Evolutionary conservation across 345 rosid genomes (phyloP), one percentile per base, ranked within the genome.

Genomic region (Moricandia arvensis): DNA sequence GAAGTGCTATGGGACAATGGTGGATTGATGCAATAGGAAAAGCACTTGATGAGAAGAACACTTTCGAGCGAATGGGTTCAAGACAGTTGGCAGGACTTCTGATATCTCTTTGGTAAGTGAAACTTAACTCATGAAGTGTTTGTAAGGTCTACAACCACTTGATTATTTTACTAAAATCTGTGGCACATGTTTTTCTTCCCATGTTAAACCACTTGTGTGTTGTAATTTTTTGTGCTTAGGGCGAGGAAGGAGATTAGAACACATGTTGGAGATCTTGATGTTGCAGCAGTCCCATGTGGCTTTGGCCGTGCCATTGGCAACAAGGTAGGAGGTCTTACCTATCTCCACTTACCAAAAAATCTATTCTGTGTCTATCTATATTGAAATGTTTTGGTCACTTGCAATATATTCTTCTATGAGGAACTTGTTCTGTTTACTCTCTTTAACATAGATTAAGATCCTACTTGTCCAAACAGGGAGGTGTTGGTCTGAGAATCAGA

Each of bases 231-330:
- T 38, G 1, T 21, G 58, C 68, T 47, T 73, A 94, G 99, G 99
- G 97, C 90, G 68, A 87, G 96, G 80, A 94, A 90, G 83, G 86
- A 83, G 31, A 86, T 90, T 38, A 86, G 99, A 82, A 81, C 87
- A 72, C 90, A 92, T 65, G 96, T 89, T 65, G 99, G 99, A 53
- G 99, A 94, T 69, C 88, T 90, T 74, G 99, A 94, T 87, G 97
- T 92, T 64, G 97, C 86, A 53, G 99, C 99, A 69, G 99, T 94
- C 74, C 89, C 99, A 8, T 94, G 97, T 76, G 99, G 99, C 55
- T 92, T 94, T 75, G 99, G 97, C 73, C 97, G 97, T 70, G 97
- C 99, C 60, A 90, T 94, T 76, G 99, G 99, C 55, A 94, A 94
- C 71, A 94, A 94, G 92, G 97, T 94, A 26, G 57, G 33, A 26